A percentile compares a stretch with the other conserved stretches of the same genome.
phyloP scores from a whole-genome alignment of 345 rosid genomes.

The Noccaea caerulescens region DNA sequence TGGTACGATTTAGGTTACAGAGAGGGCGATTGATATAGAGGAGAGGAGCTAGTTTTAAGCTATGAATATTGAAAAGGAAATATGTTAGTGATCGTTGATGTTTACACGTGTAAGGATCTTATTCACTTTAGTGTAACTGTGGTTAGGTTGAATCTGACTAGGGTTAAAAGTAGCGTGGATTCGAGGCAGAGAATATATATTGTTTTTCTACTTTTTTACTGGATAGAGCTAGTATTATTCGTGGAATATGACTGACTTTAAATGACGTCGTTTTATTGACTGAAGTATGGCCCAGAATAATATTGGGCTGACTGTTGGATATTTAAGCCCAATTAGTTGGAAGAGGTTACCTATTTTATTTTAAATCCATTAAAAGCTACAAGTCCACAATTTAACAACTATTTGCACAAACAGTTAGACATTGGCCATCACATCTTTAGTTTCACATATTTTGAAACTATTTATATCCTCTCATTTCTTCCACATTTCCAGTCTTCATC shows the following conservation, averaged over 20 bases:
- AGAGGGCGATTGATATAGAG: slow-evolving; percentile 30
- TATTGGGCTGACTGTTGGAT: neutral
- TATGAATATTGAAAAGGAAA: slow-evolving; percentile 17
- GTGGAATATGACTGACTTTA: neutral
- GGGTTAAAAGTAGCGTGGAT: slow-evolving; percentile 44
- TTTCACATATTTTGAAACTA: neutral
- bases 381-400: no score
- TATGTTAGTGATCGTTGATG: neutral
- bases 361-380: no score
- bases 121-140: slow-evolving; percentile 13
- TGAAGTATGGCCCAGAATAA: neutral
- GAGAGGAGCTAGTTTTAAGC: neutral
- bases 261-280: neutral
- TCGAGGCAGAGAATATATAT: slow-evolving; percentile 41
- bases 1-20: neutral
- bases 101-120: slow-evolving; percentile 26
- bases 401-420: no score
- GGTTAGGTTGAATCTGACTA: slow-evolving; percentile 40
- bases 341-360: no score
- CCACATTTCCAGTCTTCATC: slow-evolving; percentile 1
- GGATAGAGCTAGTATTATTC: neutral
- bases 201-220: slow-evolving; percentile 20
- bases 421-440: no score
- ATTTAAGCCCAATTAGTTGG: neutral
- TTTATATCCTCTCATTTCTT: neutral